Conservation (phyloP, 2,329 filamentous ascomycete genomes). For the Ophiostoma sp. region DNA sequence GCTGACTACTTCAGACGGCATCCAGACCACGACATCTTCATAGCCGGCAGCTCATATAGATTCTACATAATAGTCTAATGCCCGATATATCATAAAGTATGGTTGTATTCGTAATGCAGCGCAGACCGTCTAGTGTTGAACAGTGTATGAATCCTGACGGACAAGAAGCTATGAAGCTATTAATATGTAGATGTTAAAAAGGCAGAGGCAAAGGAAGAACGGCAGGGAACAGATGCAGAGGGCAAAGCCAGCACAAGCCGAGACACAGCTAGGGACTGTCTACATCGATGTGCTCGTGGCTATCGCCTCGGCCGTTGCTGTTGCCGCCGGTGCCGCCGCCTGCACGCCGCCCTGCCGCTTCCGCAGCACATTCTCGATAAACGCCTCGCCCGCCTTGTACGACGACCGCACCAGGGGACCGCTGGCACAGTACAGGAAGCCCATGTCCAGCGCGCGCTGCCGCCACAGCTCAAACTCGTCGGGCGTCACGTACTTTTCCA, state of each 20-base stretch:
- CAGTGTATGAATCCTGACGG: not conserved
- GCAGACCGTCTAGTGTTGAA: constrained; percentile 8
- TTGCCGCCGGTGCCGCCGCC: constrained; percentile 5
- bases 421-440: constrained; percentile 93
- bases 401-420: constrained; percentile 89
- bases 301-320: not conserved
- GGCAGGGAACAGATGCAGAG: not conserved
- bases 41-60: no score
- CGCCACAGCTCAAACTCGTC: constrained; percentile 89
- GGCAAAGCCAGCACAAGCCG: not conserved
- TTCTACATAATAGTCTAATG: no score
- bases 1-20: not conserved
- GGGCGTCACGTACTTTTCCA: constrained; percentile 90
- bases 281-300: not conserved
- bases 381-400: constrained; percentile 97
- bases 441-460: constrained; percentile 83
- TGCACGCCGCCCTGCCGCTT: constrained; percentile 56
- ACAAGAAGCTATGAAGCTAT: not conserved
- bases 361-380: constrained; percentile 95
- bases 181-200: not conserved
- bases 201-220: not conserved
- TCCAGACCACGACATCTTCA: not conserved
- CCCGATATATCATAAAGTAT: not conserved
- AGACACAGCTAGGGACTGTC: not conserved
- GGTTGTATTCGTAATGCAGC: constrained; percentile 1